Conservation (phyloP, 306 rosid species). For the Alnus glutinosa region DNA sequence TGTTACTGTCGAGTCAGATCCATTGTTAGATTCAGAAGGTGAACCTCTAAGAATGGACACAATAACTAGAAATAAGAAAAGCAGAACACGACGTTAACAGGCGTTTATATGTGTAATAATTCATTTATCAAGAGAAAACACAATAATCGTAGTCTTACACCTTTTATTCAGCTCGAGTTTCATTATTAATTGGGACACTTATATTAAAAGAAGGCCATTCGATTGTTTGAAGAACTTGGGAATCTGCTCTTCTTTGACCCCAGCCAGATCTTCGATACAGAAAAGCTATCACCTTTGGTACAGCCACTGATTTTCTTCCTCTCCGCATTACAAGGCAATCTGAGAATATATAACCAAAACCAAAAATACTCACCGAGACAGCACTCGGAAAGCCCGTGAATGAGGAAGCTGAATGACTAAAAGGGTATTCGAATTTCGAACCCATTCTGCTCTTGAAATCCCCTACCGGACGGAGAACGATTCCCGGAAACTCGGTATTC, state of each 20-base stretch:
- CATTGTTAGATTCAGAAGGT: too few relatives aligned
- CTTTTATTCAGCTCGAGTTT: slow-evolving; percentile 9
- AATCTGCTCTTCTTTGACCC: slow-evolving; percentile 64
- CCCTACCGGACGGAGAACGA: slow-evolving; percentile 18
- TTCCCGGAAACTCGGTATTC: slow-evolving; percentile 52
- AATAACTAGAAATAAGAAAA: background rate
- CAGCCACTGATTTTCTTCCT: slow-evolving; percentile 60
- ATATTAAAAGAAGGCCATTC: slow-evolving; percentile 34
- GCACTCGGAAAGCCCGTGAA: too few relatives aligned
- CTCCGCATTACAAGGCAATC: slow-evolving; percentile 22
- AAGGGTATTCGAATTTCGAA: too few relatives aligned
- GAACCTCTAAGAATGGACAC: too few relatives aligned
- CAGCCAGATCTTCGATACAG: slow-evolving; percentile 94
- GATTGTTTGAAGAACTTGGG: slow-evolving; percentile 39
- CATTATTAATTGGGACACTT: slow-evolving; percentile 10
- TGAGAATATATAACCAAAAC: too few relatives aligned
- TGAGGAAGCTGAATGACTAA: too few relatives aligned
- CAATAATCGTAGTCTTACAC: background rate
- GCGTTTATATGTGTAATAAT: background rate
- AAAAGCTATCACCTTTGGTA: slow-evolving; percentile 73
- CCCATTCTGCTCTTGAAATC: slow-evolving; percentile 18
- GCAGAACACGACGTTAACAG: background rate
- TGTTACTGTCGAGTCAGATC: too few relatives aligned
- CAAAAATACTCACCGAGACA: too few relatives aligned
- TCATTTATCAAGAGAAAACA: slow-evolving; percentile 4